These are phyloP conservation scores for Suaeda aralocaspica DNA, from an alignment of 148 eudicot species.

Conservation along the genomic window DNA sequence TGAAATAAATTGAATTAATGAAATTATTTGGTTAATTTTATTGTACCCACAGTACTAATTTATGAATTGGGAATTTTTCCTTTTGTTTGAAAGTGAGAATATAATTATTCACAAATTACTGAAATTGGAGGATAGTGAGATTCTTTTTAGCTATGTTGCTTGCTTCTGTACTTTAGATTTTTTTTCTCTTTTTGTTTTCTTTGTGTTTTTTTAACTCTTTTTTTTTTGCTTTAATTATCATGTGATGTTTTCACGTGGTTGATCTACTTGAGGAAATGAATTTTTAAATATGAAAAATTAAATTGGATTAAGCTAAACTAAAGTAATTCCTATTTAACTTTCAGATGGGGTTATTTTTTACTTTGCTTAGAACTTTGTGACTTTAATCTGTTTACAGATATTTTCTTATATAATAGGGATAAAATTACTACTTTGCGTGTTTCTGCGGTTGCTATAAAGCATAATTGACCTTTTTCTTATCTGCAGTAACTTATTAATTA, in stretches of 20 bases:
- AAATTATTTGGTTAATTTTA: not conserved
- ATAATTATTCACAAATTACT: not conserved
- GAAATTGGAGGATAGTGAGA: constrained; percentile 10
- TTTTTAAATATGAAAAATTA: not conserved
- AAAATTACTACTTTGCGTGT: constrained; percentile 25
- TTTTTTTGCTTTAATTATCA: constrained; percentile 15
- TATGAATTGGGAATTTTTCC: constrained; percentile 14
- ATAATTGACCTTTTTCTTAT: constrained; percentile 12
- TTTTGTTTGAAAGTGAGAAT: not conserved
- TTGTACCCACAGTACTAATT: not conserved
- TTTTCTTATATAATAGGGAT: constrained; percentile 17
- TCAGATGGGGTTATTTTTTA: no score
- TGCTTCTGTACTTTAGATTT: constrained; percentile 15
- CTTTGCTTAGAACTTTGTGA: constrained; percentile 9
- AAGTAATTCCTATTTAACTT: constrained; percentile 16
- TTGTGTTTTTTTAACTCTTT: constrained; percentile 3
- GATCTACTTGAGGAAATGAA: constrained; percentile 14
- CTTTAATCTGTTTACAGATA: constrained; percentile 22
- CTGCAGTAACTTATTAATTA: constrained; percentile 16
- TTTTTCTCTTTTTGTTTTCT: constrained; percentile 11
- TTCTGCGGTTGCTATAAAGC: constrained; percentile 26
- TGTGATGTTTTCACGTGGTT: constrained; percentile 41
- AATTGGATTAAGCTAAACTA: no score
- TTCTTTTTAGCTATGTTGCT: constrained; percentile 27
- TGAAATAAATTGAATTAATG: not conserved